phyloP scores from a whole-genome alignment of 805 yeast species.

The Kazachstania africana region DNA sequence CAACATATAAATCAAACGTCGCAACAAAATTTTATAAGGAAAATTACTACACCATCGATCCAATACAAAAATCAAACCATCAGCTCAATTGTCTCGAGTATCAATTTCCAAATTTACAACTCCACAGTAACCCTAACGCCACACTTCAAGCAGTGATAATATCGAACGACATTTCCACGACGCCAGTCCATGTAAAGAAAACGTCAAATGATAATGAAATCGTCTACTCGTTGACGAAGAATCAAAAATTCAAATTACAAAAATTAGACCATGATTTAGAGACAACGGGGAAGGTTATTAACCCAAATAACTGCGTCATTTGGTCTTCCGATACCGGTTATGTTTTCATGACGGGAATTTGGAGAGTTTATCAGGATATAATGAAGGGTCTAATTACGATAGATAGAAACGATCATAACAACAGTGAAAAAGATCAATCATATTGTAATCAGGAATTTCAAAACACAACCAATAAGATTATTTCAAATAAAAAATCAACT shows the following conservation, averaged over 20 bases:
- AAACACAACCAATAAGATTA: neutral
- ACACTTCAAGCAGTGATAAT: neutral
- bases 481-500: neutral
- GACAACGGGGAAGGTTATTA: constrained; percentile 12
- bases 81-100: constrained; percentile 21
- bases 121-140: neutral
- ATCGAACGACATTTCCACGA: neutral
- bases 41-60: too few species aligned
- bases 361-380: constrained; percentile 44
- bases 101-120: constrained; percentile 15
- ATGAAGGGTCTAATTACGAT: constrained; percentile 17
- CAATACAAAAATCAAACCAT: constrained; percentile 4
- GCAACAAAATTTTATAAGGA: constrained; percentile 4
- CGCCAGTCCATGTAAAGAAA: neutral
- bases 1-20: constrained; percentile 14
- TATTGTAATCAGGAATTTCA: constrained; percentile 9
- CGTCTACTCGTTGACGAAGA: constrained; percentile 10
- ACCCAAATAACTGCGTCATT: constrained; percentile 53
- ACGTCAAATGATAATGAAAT: neutral
- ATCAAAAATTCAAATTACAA: constrained; percentile 22
- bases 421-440: constrained; percentile 5
- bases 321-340: constrained; percentile 82
- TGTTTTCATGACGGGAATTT: constrained; percentile 78
- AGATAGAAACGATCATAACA: neutral
- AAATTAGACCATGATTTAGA: constrained; percentile 14